Conservation (phyloP, 2,329 filamentous ascomycete genomes). For the Clonostachys byssicola region DNA sequence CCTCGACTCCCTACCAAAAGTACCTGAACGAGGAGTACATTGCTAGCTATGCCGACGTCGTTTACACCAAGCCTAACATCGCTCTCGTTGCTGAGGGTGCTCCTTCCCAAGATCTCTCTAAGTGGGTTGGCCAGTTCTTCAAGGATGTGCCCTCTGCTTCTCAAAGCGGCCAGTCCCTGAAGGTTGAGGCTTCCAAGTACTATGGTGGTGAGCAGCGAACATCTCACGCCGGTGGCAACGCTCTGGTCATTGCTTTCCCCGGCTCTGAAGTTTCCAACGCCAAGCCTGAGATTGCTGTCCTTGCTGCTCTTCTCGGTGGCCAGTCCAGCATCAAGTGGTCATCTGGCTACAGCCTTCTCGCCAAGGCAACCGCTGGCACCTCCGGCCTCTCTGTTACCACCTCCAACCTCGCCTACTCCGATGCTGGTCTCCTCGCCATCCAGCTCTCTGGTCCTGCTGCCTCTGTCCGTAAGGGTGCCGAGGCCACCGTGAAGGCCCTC, state of each 20-base stretch:
- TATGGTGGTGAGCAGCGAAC: slow-evolving; percentile 92
- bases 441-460: slow-evolving; percentile 72
- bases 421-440: slow-evolving; percentile 85
- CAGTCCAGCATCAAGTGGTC: slow-evolving; percentile 94
- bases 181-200: slow-evolving; percentile 73
- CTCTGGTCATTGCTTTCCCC: slow-evolving; percentile 87
- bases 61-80: slow-evolving; percentile 87
- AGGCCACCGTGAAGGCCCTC: slow-evolving; percentile 74
- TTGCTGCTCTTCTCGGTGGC: slow-evolving; percentile 85
- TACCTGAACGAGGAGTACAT: slow-evolving; percentile 78
- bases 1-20: slow-evolving; percentile 67
- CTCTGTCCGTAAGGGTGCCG: slow-evolving; percentile 69
- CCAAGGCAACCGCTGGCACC: slow-evolving; percentile 68
- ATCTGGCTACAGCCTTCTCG: slow-evolving; percentile 83
- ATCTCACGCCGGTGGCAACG: slow-evolving; percentile 71
- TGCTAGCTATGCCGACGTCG: slow-evolving; percentile 69
- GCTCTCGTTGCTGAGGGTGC: slow-evolving; percentile 89
- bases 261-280: slow-evolving; percentile 77
- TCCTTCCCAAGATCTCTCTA: slow-evolving; percentile 68
- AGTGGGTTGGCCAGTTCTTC: slow-evolving; percentile 96
- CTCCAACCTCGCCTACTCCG: slow-evolving; percentile 82
- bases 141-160: slow-evolving; percentile 57
- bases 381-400: slow-evolving; percentile 67
- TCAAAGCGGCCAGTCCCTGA: slow-evolving; percentile 46
- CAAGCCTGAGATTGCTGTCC: slow-evolving; percentile 87